Conservation (phyloP, 1,139 yeast species). For the Geotrichum siamense region DNA sequence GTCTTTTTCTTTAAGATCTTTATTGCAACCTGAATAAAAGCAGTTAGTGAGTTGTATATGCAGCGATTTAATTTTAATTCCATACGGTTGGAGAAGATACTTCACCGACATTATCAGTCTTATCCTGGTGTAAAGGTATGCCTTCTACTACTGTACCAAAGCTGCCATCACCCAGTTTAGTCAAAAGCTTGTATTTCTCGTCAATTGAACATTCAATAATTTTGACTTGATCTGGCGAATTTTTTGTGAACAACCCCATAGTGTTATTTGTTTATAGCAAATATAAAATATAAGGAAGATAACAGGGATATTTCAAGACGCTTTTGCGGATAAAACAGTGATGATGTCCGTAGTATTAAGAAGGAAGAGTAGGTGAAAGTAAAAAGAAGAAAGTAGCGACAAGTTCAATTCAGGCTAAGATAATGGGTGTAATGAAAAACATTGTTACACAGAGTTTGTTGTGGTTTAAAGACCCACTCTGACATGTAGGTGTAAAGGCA, state of each 20-base stretch:
- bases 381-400: too few relatives aligned
- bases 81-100: not conserved
- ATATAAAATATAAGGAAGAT: too few relatives aligned
- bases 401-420: too few relatives aligned
- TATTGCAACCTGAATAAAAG: slow-evolving; percentile 52
- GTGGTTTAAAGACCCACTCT: too few relatives aligned
- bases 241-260: slow-evolving; percentile 2
- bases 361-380: not conserved
- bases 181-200: slow-evolving; percentile 45
- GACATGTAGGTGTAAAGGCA: too few relatives aligned
- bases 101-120: slow-evolving; percentile 5
- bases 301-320: too few relatives aligned
- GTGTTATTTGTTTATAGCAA: too few relatives aligned
- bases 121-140: slow-evolving; percentile 8
- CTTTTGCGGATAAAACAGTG: too few relatives aligned
- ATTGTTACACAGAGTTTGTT: too few relatives aligned
- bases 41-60: slow-evolving; percentile 19
- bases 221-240: not conserved
- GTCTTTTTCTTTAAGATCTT: slow-evolving; percentile 64
- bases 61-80: slow-evolving; percentile 7
- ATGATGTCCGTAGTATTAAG: too few relatives aligned
- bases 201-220: slow-evolving; percentile 22
- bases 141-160: slow-evolving; percentile 71
- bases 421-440: too few relatives aligned
- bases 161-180: slow-evolving; percentile 64